Base-by-base conservation (phyloP, 2,329 filamentous ascomycete genomes). In the Dactylonectria estremocensis region DNA sequence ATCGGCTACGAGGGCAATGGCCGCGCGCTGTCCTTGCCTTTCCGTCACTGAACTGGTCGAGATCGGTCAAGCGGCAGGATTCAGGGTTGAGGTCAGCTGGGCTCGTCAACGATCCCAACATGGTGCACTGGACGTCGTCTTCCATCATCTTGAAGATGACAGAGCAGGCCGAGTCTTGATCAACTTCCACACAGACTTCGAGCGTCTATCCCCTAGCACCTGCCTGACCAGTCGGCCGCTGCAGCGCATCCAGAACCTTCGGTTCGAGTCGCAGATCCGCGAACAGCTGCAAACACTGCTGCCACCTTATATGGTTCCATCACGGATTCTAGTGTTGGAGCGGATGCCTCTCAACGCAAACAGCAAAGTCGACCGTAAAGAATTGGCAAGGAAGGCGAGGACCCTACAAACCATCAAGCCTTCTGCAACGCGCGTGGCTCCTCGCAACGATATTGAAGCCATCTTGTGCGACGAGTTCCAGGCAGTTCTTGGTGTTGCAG, bases 61-160 rank as follows among this genome's bases (percentile, higher is more conserved):
- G 2, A 62, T 75, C 8, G 73, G 74, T n/a, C 48, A 68, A 28
- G 53, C 43, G 8, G 55, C 3, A 16, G 65, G 2, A 22, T 67
- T 2, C 58, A 58, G 0, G 53, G 22, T 14, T 45, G 60, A n/a
- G 53, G 71, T 81, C 3, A 80, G 81, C 59, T 85, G 84, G 69
- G 87, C 86, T 0, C 76, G 80, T 16, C 83, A 83, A 49, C 28
- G 57, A 16, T 68, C 69, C 7, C 77, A 75, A 18, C 55, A 49
- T 1, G 77, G 77, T n/a, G 74, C 67, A 13, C 35, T 13, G 37
- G 43, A 64, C 5, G 14, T 13, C 35, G 14, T 37, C 5, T 13
- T 13, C 5, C 10, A 37, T 13, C 5, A 6, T 3, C 43, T 80
- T 82, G 46, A 74, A 73, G n/a, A 75, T 3, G 2, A 14, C 3